Conservation (phyloP, 2,329 filamentous ascomycete species). For the Cyclaneusma minus region DNA sequence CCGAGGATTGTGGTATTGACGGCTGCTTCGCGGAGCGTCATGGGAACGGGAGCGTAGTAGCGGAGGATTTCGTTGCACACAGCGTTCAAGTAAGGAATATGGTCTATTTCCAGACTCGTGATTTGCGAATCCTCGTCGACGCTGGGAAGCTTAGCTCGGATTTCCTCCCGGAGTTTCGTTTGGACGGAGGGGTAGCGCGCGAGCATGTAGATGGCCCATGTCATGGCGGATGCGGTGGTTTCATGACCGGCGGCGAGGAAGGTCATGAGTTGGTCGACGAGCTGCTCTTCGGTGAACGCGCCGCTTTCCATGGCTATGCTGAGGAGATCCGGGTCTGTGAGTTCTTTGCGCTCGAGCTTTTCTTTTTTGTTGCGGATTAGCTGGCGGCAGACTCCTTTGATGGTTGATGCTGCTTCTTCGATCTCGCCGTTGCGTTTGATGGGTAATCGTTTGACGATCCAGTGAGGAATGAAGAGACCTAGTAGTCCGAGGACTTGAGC, state of each 20-base stretch:
- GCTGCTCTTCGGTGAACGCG: constrained; percentile 59
- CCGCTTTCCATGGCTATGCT: constrained; percentile 66
- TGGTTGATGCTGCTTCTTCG: constrained; percentile 33
- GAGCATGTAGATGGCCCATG: constrained; percentile 63
- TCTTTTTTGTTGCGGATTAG: constrained; percentile 58
- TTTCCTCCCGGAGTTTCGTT: constrained; percentile 48
- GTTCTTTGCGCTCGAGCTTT: constrained; percentile 31
- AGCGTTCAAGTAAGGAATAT: constrained; percentile 65
- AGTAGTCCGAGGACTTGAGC: constrained; percentile 42
- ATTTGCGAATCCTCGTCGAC: constrained; percentile 25
- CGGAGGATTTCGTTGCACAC: constrained; percentile 67
- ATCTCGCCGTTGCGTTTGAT: constrained; percentile 56
- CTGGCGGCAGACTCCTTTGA: constrained; percentile 50
- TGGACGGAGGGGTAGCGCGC: constrained; percentile 50
- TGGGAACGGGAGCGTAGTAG: constrained; percentile 53
- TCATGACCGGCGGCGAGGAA: constrained; percentile 75
- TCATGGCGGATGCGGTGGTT: constrained; percentile 60
- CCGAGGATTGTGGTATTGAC: constrained; percentile 50
- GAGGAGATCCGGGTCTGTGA: constrained; percentile 54
- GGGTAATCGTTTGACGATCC: constrained; percentile 48
- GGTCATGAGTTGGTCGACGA: constrained; percentile 84
- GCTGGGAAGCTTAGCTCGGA: constrained; percentile 43
- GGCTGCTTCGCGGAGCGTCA: constrained; percentile 51
- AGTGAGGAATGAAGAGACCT: constrained; percentile 43
- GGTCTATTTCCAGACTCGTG: constrained; percentile 45